Evolutionary conservation across 75 land plant genomes (phyloP), one percentile per base, ranked within the genome.

Genomic region (Picea sitchensis): DNA sequence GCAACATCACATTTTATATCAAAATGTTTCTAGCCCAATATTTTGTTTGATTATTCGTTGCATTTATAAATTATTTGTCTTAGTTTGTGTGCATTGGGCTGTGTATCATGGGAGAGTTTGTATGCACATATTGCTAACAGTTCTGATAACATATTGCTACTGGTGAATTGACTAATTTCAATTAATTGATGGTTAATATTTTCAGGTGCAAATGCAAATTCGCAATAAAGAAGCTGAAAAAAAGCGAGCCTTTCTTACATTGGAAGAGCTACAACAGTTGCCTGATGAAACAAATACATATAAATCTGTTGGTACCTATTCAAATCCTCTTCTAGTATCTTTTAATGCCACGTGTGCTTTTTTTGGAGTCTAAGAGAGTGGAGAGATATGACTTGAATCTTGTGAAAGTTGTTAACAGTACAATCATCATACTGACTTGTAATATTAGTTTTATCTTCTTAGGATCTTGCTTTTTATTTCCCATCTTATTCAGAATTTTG

Each of bases 241-340:
- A 83, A 97, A 97, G 81, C 95, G 99, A 59, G 86, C 94, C 26
- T 83, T 83, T 59, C 84, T 92, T 58, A 90, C 92, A 17, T 32
- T 92, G 72, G 94, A 92, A 36, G 94, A 92, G 77, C 83, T 97
- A 60, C 69, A 85, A 59, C 89, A 87, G 47, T 76, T 97, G 62
- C 79, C 94, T 62, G 92, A 88, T 65, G 92, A 93, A 73, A 90
- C 96, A 69, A 92, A 97, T 76, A 97, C 96, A 9, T 97, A 93
- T 77, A 95, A 93, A 82, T 88, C 99, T 38, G 90, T 97, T 76
- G 99, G 99, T 94, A 89, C 54, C 26, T 47, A 9, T 77, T 18
- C 47, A 77, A 59, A 77, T 59, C 41, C 61, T 61, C n/a, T 59
- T 18, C 36, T 31, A 21, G 31, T 15, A 65, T 54, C 51, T 78